These are phyloP conservation scores for Lecanosticta acicola DNA, from an alignment of 2,329 filamentous ascomycete genomes.

Conservation along the genomic window DNA sequence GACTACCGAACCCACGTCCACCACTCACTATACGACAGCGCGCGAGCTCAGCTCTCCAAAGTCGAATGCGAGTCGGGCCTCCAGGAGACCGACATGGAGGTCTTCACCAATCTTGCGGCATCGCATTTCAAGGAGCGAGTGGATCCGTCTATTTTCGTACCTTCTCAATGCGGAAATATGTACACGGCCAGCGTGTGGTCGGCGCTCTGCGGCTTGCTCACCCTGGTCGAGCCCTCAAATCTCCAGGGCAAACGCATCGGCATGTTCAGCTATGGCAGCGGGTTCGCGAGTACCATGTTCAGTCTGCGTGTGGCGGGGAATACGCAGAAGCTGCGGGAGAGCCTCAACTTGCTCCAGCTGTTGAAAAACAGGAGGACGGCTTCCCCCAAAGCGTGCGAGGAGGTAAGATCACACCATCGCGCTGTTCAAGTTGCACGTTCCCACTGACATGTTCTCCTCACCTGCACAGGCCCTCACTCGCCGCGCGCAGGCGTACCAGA, in stretches of 20 bases:
- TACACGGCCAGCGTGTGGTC: conserved; percentile 50
- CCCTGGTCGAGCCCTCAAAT: conserved; percentile 40
- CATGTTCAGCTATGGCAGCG: conserved; percentile 50
- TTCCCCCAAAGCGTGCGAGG: conserved; percentile 46
- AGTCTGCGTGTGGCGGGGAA: conserved; percentile 44
- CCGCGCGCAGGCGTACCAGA: conserved; percentile 46
- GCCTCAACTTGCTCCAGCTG: conserved; percentile 44
- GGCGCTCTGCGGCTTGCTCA: conserved; percentile 48
- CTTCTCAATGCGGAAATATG: conserved; percentile 52
- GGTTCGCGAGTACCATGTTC: conserved; percentile 48
- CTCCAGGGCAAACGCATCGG: conserved; percentile 48
- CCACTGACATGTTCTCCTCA: too few relatives aligned
- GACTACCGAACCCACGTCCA: conserved; percentile 45
- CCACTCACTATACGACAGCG: conserved; percentile 46
- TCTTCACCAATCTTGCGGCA: conserved; percentile 48
- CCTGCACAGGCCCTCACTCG: too few relatives aligned
- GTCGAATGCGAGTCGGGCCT: conserved; percentile 45
- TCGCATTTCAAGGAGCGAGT: conserved; percentile 47
- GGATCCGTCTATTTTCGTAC: conserved; percentile 46
- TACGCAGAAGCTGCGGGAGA: conserved; percentile 42
- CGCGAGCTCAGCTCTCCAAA: conserved; percentile 44
- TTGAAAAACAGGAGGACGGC: conserved; percentile 43
- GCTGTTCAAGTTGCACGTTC: too few relatives aligned
- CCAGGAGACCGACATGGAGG: conserved; percentile 50
- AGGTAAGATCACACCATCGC: conserved; percentile 52